These are phyloP conservation scores for Penicillium sp. DNA, from an alignment of 2,329 filamentous ascomycete genomes.

Conservation along the genomic window DNA sequence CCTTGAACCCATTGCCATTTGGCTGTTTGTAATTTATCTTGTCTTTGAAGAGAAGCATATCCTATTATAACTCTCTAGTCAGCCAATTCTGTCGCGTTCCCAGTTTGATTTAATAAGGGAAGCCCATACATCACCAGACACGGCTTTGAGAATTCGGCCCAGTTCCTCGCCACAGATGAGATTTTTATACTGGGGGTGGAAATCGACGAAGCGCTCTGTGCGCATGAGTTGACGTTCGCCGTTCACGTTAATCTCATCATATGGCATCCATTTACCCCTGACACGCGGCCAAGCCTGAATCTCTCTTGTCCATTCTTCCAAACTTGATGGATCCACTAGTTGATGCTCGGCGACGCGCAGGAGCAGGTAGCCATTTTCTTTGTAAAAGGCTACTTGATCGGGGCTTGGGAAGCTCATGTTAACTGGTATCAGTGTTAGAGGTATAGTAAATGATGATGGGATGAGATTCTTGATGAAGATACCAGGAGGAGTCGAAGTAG, in stretches of 20 bases:
- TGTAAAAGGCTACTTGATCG: slow-evolving; percentile 27
- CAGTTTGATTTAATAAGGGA: not conserved
- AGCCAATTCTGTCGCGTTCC: not conserved
- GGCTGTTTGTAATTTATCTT: slow-evolving; percentile 45
- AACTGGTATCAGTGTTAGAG: no score
- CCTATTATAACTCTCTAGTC: slow-evolving; percentile 14
- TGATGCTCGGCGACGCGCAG: slow-evolving; percentile 31
- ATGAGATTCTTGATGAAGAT: not conserved
- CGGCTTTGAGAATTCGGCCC: slow-evolving; percentile 30
- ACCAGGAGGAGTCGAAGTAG: not conserved
- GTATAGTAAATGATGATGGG: no score
- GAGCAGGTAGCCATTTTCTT: slow-evolving; percentile 32
- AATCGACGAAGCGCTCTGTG: slow-evolving; percentile 40
- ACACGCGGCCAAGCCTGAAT: slow-evolving; percentile 32
- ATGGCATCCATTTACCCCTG: slow-evolving; percentile 40
- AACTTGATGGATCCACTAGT: slow-evolving; percentile 28
- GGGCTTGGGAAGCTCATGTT: slow-evolving; percentile 21
- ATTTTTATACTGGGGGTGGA: slow-evolving; percentile 30
- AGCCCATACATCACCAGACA: slow-evolving; percentile 31
- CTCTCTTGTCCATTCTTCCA: slow-evolving; percentile 32
- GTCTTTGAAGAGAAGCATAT: slow-evolving; percentile 43
- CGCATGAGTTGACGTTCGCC: slow-evolving; percentile 39
- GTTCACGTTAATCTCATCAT: slow-evolving; percentile 37
- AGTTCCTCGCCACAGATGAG: slow-evolving; percentile 33
- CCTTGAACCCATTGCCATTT: slow-evolving; percentile 38